Evolutionary conservation across 495 filamentous ascomycete species (phyloP), one percentile per base, ranked within the genome.

Genomic region (Penicillium daleae): DNA sequence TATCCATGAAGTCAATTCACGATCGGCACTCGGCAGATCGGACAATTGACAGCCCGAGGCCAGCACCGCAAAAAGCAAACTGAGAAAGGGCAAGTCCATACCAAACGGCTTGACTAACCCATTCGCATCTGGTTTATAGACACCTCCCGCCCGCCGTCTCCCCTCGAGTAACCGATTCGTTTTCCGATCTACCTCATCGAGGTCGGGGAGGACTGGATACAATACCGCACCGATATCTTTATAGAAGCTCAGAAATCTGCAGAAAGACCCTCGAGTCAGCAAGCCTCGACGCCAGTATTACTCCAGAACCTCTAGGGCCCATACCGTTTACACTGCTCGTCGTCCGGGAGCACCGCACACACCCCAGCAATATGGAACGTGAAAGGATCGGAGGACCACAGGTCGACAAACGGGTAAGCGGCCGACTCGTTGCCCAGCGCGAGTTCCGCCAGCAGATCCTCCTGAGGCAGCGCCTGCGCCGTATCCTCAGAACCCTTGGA

Each of bases 21-120:
- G 71, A 59, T 86, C 80, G 48, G 76, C 81, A 31, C 77, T 76
- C 5, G 90, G 83, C 6, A 88, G 79, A 66, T 88, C 85, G 17
- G 90, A 90, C 66, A 90, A 89, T 73, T 96, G 91, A 21, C 87
- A 90, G 9, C 90, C 90, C 35, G 90, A 91, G 0, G 90, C 92
- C 44, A 96, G 81, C 6, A 92, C 87, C 22, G 90, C 90, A 74
- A 96, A 94, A 8, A 93, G 73, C 55, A 80, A 66, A 58, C 73
- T 77, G 58, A 75, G 70, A 57, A 74, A 80, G 33, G 71, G 54
- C 55, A 82, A 56, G 59, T 66, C 73, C 72, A 80, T 75, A 46
- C 78, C 80, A 59, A 78, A 82, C 19, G 80, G 80, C 46, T 74
- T 75, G 26, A 79, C 68, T 60, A 73, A 49, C 15, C 74, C 74